Evolutionary conservation across 441 rosid genomes (phyloP), one percentile per base, ranked within the genome.

Genomic region (Daphne laureola): DNA sequence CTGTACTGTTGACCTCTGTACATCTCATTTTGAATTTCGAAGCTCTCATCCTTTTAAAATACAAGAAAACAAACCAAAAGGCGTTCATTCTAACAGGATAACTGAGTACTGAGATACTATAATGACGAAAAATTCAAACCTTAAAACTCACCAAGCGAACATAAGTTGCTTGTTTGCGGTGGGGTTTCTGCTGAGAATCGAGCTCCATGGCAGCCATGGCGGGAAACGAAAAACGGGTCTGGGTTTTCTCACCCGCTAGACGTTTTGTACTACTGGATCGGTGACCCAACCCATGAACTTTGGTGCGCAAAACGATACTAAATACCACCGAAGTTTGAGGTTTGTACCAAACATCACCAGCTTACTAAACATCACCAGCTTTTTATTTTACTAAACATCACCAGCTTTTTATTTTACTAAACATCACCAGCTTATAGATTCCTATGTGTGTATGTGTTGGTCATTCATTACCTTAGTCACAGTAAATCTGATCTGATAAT

Each of bases 1-100:
- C 98, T 93, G 83, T 86, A 89, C 46, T 93, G 98, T 60, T 93
- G 98, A 0, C 94, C 96, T 51, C 85, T 73, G 53, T 93, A 93
- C 52, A 72, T 60, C 73, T 89, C 97, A 45, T 80, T 84, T 17
- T 65, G 78, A 50, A 87, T 83, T 82, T 63, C 67, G 50, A 77
- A 93, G 17, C 68, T 68, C 68, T 87, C 90, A 57, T 90, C 98
- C 98, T 93, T 81, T 52, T 53, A 53, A 43, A 53, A 12, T 23
- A 43, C 9, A 36, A 44, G 4, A 12, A 18, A 17, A 31, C 16
- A 26, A 38, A 44, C 49, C 66, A 25, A 27, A 44, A 40, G 25
- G 25, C 17, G 17, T 56, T 35, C 12, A 48, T 12, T 31, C 7
- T 27, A 47, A 42, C 21, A 50, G 42, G 60, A 54, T 55, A 56